These are phyloP conservation scores for Fusarium sp. DNA, from an alignment of 2,329 filamentous ascomycete species.

Conservation along the genomic window DNA sequence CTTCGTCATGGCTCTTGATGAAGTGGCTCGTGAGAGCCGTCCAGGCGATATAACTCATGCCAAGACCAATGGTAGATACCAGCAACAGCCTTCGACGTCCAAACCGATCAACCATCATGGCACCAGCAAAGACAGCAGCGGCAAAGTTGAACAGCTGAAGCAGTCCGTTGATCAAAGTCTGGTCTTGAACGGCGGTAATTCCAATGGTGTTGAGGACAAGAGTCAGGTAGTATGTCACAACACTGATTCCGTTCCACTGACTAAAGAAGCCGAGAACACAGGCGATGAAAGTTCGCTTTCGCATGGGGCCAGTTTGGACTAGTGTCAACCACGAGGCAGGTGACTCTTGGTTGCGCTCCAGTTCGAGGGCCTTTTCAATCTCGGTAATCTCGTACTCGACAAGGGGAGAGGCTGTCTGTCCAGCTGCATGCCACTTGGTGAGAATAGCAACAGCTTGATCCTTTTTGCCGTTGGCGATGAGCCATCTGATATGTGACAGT, in stretches of 20 bases:
- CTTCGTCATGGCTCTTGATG: constrained; percentile 15
- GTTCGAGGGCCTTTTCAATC: constrained; percentile 9
- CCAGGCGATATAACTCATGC: constrained; percentile 3
- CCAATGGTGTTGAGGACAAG: constrained; percentile 50
- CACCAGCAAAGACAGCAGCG: constrained; percentile 47
- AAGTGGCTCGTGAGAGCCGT: background rate
- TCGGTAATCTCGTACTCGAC: constrained; percentile 14
- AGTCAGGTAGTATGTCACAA: constrained; percentile 47
- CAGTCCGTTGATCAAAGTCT: constrained; percentile 30
- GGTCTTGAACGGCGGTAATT: constrained; percentile 48
- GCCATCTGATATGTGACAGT: background rate
- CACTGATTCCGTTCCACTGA: constrained; percentile 11
- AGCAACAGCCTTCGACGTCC: constrained; percentile 53
- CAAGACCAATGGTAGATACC: constrained; percentile 45
- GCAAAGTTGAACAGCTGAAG: constrained; percentile 51
- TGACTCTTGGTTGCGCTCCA: constrained; percentile 32
- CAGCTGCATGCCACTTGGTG: constrained; percentile 6
- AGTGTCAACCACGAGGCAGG: constrained; percentile 12
- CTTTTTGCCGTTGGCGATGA: constrained; percentile 5
- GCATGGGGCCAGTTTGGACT: constrained; percentile 7
- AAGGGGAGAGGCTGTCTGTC: background rate
- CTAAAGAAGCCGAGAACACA: constrained; percentile 10
- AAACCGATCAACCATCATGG: constrained; percentile 50
- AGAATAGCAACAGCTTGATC: constrained; percentile 7
- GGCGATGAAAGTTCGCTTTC: constrained; percentile 14